Conservation (phyloP, 2,329 filamentous ascomycete genomes). For the Penicillium decumbens region DNA sequence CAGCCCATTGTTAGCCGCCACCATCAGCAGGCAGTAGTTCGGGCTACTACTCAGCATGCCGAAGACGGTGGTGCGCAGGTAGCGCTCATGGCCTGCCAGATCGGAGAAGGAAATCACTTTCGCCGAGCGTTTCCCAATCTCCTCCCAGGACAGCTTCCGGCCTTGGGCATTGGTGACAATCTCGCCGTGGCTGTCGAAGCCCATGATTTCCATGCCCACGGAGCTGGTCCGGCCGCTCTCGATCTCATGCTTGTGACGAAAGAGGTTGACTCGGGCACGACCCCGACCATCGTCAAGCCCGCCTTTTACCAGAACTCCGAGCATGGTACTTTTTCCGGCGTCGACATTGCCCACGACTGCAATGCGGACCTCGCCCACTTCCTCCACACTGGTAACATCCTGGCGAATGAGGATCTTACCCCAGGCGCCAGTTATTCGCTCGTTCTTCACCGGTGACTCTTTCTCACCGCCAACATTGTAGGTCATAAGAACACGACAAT, state of each 20-base stretch:
- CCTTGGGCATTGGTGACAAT: slow-evolving; percentile 79
- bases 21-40: slow-evolving; percentile 97
- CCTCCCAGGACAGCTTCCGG: slow-evolving; percentile 89
- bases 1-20: slow-evolving; percentile 93
- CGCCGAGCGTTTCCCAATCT: slow-evolving; percentile 87
- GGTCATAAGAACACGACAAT: slow-evolving; percentile 80
- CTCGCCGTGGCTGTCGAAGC: slow-evolving; percentile 81
- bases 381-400: slow-evolving; percentile 67
- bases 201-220: slow-evolving; percentile 98
- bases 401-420: slow-evolving; percentile 85
- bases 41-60: slow-evolving; percentile 90
- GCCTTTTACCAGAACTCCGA: slow-evolving; percentile 93
- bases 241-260: slow-evolving; percentile 96
- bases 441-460: slow-evolving; percentile 61
- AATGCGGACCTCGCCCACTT: slow-evolving; percentile 92
- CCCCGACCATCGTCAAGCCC: slow-evolving; percentile 91
- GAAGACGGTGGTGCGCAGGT: slow-evolving; percentile 93
- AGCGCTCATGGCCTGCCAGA: slow-evolving; percentile 90
- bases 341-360: slow-evolving; percentile 98
- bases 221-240: slow-evolving; percentile 93
- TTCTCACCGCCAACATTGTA: slow-evolving; percentile 76
- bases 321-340: slow-evolving; percentile 92
- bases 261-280: slow-evolving; percentile 89
- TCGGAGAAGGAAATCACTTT: slow-evolving; percentile 98
- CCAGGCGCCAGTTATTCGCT: slow-evolving; percentile 68